Conservation (phyloP, 2,329 filamentous ascomycete species). For the Monilinia polystroma region DNA sequence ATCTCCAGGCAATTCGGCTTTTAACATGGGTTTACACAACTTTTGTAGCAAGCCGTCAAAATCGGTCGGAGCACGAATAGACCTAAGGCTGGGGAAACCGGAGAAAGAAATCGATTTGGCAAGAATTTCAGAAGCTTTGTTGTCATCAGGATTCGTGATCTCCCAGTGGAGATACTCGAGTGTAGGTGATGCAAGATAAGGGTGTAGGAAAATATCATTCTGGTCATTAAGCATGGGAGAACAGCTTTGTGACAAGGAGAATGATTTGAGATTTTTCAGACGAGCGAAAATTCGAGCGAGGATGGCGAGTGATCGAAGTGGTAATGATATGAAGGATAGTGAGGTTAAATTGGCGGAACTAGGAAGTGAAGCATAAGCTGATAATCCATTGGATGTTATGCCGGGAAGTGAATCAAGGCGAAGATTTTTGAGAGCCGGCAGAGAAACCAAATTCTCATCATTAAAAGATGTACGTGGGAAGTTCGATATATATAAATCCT, state of each 20-base stretch:
- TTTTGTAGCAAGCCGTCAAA: conserved; percentile 67
- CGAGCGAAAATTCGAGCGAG: conserved; percentile 59
- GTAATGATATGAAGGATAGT: conserved; percentile 56
- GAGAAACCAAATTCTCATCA: conserved; percentile 53
- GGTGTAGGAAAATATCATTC: conserved; percentile 61
- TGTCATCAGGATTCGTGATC: conserved; percentile 44
- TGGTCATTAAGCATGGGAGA: conserved; percentile 56
- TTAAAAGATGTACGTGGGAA: conserved; percentile 57
- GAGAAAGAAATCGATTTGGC: conserved; percentile 59
- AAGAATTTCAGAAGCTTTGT: conserved; percentile 60
- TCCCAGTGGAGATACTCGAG: conserved; percentile 63
- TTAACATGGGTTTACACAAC: conserved; percentile 54
- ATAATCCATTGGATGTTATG: conserved; percentile 56
- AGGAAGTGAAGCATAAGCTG: conserved; percentile 53
- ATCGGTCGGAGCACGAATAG: conserved; percentile 65
- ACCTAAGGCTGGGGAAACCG: conserved; percentile 62
- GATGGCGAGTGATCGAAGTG: conserved; percentile 55
- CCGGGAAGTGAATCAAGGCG: conserved; percentile 57
- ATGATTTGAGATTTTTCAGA: conserved; percentile 49
- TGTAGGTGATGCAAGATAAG: conserved; percentile 58
- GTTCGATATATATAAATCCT: conserved; percentile 59
- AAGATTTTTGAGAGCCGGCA: conserved; percentile 56
- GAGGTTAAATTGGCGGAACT: conserved; percentile 48
- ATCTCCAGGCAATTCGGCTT: conserved; percentile 36
- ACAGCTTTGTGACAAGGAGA: conserved; percentile 55